Evolutionary conservation across 495 filamentous ascomycete species (phyloP).

Genomic region (Tirmania nivea): DNA sequence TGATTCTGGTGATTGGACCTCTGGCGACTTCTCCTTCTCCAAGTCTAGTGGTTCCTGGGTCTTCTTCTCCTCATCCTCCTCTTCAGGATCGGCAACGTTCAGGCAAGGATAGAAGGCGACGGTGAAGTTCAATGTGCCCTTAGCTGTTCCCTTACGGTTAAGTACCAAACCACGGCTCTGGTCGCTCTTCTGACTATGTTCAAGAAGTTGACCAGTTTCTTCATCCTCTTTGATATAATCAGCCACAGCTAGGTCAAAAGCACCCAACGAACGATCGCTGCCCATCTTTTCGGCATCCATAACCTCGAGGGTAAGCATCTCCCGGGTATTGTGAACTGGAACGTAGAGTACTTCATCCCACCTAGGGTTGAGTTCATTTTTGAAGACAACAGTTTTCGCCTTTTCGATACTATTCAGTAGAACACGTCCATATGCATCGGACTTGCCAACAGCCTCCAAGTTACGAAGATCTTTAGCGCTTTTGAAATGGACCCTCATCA

Average conservation of each 20-base stretch:
- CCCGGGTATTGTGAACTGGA: constrained; percentile 66
- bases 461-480: constrained; percentile 66
- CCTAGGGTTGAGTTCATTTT: constrained; percentile 84
- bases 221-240: constrained; percentile 53
- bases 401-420: constrained; percentile 76
- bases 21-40: constrained; percentile 24
- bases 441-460: constrained; percentile 86
- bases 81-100: constrained; percentile 75
- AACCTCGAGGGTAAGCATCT: constrained; percentile 71
- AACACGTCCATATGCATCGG: constrained; percentile 79
- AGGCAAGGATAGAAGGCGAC: constrained; percentile 76
- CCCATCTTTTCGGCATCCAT: constrained; percentile 88
- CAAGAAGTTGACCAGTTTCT: constrained; percentile 59
- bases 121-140: constrained; percentile 67
- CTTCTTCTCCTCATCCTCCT: constrained; percentile 47
- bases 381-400: constrained; percentile 78
- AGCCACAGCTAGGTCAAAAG: constrained; percentile 47
- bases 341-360: constrained; percentile 95
- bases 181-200: constrained; percentile 49
- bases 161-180: constrained; percentile 42
- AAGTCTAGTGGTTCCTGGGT: constrained; percentile 3
- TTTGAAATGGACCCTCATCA: constrained; percentile 84
- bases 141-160: constrained; percentile 40
- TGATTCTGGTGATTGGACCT: constrained; percentile 3
- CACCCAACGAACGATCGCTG: constrained; percentile 68